Conservation (phyloP, 2,329 filamentous ascomycete genomes). For the Colletotrichum coccodes region DNA sequence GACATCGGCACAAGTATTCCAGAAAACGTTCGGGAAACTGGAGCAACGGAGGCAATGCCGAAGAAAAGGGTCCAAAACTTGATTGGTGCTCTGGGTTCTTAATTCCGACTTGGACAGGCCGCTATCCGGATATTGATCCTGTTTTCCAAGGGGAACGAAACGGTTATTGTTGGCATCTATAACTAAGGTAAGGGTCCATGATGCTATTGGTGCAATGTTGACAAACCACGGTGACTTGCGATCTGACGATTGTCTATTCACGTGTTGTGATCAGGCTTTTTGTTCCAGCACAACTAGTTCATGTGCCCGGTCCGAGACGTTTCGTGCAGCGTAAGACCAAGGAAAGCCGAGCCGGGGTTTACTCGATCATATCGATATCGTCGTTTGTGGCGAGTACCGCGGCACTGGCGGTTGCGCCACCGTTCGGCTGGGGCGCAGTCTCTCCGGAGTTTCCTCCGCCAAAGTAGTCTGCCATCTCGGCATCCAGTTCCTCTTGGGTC, state of each 20-base stretch:
- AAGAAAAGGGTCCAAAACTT: conserved; percentile 2
- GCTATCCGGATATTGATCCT: neutral
- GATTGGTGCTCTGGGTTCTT: conserved; percentile 10
- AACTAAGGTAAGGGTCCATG: neutral
- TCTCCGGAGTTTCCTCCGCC: conserved; percentile 52
- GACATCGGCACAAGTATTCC: conserved; percentile 4
- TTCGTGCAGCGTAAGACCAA: neutral
- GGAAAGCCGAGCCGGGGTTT: conserved; percentile 29
- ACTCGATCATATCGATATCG: conserved; percentile 80
- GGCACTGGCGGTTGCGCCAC: conserved; percentile 47
- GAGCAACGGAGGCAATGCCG: conserved; percentile 1
- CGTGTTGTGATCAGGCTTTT: neutral
- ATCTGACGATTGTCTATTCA: conserved; percentile 9
- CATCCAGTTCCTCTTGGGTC: conserved; percentile 91
- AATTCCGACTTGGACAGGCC: neutral
- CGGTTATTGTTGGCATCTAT: conserved; percentile 8
- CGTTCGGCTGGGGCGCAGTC: conserved; percentile 47
- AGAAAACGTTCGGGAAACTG: conserved; percentile 1
- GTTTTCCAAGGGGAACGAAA: neutral
- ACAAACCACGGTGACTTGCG: neutral
- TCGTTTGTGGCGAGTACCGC: conserved; percentile 51
- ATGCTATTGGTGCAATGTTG: conserved; percentile 5
- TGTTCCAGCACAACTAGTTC: neutral
- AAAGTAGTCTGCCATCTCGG: conserved; percentile 98
- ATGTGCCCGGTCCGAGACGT: neutral